Percentiles rank a stretch among this genome's conserved stretches.
phyloP scores from a whole-genome alignment of 1,139 yeast genomes.

The Zygosaccharomyces pseudobailii region DNA sequence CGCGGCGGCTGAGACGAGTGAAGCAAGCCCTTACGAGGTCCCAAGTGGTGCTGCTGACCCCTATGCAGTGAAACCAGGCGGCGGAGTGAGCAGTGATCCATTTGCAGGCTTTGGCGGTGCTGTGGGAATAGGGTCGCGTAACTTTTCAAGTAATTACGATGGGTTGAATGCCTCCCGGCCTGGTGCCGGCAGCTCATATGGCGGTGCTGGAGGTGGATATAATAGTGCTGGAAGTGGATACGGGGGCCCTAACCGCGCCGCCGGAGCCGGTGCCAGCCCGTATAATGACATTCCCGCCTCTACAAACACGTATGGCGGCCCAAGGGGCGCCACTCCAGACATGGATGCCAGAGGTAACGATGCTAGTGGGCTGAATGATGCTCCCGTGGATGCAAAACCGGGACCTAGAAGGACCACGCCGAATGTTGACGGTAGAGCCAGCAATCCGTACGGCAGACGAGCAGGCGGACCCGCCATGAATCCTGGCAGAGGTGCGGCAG shows the following conservation, averaged over 20 bases:
- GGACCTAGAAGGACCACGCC: not conserved
- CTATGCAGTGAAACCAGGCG: constrained; percentile 18
- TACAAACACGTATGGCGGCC: not conserved
- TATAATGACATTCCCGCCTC: not conserved
- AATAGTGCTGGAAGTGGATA: too few species aligned
- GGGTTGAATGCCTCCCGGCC: constrained; percentile 1
- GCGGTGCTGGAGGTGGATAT: too few species aligned
- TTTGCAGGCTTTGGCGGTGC: constrained; percentile 7
- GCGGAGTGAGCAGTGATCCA: constrained; percentile 8
- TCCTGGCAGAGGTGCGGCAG: too few species aligned
- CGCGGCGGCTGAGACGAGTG: constrained; percentile 7
- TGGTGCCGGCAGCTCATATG: not conserved
- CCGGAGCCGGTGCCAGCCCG: not conserved
- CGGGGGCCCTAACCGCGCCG: not conserved
- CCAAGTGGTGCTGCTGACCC: constrained; percentile 18
- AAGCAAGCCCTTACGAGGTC: constrained; percentile 8
- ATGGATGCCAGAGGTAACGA: not conserved
- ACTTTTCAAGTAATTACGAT: constrained; percentile 1
- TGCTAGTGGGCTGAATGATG: not conserved
- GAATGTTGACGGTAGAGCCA: not conserved
- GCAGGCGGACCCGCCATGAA: not conserved
- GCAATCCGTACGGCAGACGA: constrained; percentile 4
- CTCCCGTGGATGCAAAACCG: not conserved
- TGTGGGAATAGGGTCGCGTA: constrained; percentile 2
- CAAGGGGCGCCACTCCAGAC: not conserved